Percentiles rank a stretch among this genome's conserved stretches.
phyloP scores from a whole-genome alignment of 805 yeast species.

The Phaffomyces antillensis region DNA sequence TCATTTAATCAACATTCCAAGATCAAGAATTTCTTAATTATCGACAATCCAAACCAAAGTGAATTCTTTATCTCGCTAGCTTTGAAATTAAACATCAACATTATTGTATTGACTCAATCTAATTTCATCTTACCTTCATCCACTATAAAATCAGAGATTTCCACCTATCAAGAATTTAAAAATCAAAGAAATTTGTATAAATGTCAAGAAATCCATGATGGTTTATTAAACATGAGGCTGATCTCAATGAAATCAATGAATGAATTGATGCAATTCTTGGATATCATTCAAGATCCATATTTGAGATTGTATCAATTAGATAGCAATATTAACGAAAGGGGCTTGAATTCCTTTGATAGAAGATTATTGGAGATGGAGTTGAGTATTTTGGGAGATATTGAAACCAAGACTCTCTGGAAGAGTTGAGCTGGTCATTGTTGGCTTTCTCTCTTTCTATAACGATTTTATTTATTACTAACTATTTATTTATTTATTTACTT shows the following conservation, averaged over 20 bases:
- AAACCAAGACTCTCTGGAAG: conserved; percentile 5
- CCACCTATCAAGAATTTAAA: conserved; percentile 6
- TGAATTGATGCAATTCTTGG: conserved; percentile 7
- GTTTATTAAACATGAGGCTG: conserved; percentile 1
- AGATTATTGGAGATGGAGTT: conserved; percentile 16
- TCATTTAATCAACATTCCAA: neutral
- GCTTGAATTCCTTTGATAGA: conserved; percentile 4
- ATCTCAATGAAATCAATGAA: conserved; percentile 7
- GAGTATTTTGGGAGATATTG: conserved; percentile 15
- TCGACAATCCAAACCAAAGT: conserved; percentile 16
- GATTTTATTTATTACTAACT: neutral
- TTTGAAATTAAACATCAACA: conserved; percentile 10
- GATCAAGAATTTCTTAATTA: conserved; percentile 15
- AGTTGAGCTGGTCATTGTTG: too few species aligned
- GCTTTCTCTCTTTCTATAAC: neutral
- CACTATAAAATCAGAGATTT: conserved; percentile 8
- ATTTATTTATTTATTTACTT: neutral
- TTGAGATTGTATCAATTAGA: conserved; percentile 6
- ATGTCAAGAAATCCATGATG: conserved; percentile 8
- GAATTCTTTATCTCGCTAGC: conserved; percentile 18
- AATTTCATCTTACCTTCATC: conserved; percentile 15
- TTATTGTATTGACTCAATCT: conserved; percentile 16
- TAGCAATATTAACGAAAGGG: neutral
- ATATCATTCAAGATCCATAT: conserved; percentile 9
- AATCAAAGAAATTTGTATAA: conserved; percentile 6